Evolutionary conservation across 768 basidiomycete species (phyloP).

Genomic region (Kockovaella imperatae): DNA sequence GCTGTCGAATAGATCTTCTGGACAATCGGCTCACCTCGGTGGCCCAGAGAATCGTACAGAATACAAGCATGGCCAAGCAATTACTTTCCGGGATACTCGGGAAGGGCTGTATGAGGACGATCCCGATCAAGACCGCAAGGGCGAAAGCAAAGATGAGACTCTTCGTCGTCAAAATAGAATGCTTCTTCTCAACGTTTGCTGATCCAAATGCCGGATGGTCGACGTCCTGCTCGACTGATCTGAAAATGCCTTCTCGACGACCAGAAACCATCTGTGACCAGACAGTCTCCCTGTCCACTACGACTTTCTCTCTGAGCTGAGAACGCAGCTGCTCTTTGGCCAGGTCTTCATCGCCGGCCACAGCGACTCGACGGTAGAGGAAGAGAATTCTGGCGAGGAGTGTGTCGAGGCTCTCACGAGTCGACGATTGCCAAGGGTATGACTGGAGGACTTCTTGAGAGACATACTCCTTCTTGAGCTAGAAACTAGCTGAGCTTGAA

Average conservation of each 20-base stretch:
- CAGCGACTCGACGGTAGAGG: conserved; percentile 78
- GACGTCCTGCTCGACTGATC: conserved; percentile 46
- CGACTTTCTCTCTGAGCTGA: conserved; percentile 76
- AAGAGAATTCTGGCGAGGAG: conserved; percentile 57
- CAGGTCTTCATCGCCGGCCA: conserved; percentile 57
- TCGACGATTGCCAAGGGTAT: conserved; percentile 58
- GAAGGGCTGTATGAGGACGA: conserved; percentile 59
- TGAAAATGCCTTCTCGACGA: conserved; percentile 53
- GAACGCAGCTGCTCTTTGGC: conserved; percentile 77
- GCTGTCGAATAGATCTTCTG: not conserved
- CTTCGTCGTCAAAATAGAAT: conserved; percentile 59
- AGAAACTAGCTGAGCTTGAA: conserved; percentile 36
- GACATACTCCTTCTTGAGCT: conserved; percentile 74
- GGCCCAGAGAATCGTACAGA: conserved; percentile 92
- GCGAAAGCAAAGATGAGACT: conserved; percentile 57
- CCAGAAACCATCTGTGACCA: conserved; percentile 63
- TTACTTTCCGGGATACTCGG: conserved; percentile 67
- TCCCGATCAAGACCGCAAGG: conserved; percentile 52
- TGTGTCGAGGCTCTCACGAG: conserved; percentile 58
- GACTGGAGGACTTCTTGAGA: conserved; percentile 61
- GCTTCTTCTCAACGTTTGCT: conserved; percentile 54
- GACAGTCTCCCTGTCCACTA: conserved; percentile 94
- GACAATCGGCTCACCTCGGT: conserved; percentile 61
- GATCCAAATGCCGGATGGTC: conserved; percentile 46
- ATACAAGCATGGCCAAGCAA: conserved; percentile 79